Conservation (phyloP, 345 rosid genomes). For the Populus tremula region DNA sequence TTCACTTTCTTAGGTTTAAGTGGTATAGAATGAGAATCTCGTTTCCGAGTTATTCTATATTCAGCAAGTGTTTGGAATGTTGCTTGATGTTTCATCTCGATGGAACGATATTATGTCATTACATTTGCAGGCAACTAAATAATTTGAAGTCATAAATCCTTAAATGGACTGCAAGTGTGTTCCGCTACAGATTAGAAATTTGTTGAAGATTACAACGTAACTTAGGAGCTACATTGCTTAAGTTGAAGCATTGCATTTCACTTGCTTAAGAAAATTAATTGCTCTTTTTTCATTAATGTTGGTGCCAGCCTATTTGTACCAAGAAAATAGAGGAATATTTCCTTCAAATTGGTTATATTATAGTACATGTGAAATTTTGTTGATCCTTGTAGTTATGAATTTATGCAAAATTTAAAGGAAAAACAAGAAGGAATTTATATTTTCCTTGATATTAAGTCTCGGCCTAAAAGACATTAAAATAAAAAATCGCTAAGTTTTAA, state of each 20-base stretch:
- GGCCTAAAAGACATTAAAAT: too few species aligned
- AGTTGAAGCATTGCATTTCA: constrained; percentile 16
- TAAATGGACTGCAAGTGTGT: background rate
- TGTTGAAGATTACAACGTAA: background rate
- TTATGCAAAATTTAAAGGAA: too few species aligned
- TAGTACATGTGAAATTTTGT: too few species aligned
- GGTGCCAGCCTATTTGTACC: too few species aligned
- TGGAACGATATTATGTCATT: background rate
- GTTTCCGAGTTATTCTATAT: background rate
- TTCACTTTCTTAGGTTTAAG: background rate
- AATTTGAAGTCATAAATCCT: background rate
- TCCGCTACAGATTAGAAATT: background rate
- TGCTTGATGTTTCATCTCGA: background rate
- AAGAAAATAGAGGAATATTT: too few species aligned
- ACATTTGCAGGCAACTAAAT: background rate
- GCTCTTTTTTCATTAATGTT: too few species aligned
- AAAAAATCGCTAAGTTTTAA: too few species aligned
- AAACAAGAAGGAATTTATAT: too few species aligned
- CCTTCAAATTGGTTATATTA: too few species aligned
- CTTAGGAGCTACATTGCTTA: background rate
- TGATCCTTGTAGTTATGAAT: too few species aligned
- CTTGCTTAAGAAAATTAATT: background rate
- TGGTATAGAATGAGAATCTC: background rate
- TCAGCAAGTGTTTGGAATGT: background rate
- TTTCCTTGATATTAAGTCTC: too few species aligned